Evolutionary conservation across 176 grass and related monocot genomes (phyloP), one percentile per base, ranked within the genome.

Genomic region (Carex cristatella): DNA sequence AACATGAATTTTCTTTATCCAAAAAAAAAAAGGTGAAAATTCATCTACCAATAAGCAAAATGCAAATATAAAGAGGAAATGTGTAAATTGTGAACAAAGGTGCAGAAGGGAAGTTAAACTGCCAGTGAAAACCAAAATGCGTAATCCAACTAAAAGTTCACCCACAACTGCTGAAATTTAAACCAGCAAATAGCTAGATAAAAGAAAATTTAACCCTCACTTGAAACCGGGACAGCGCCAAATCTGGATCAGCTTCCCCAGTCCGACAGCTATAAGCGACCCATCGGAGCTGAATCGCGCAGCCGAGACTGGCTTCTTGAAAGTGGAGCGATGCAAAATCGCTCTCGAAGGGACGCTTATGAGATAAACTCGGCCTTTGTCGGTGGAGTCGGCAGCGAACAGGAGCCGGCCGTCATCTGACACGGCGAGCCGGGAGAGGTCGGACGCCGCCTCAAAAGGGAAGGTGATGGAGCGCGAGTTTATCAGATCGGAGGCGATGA

Each of bases 181-280:
- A 5, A 37, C 13, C 32, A 33, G 10, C 30, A 12, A 66, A 66
- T 8, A 64, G 15, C 2, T 56, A 79, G 6, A 56, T 79, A 32
- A 79, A 31, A 79, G 48, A n/a, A 65, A 30, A 48, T 49, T 48
- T 31, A 83, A 83, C 3, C 5, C 80, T 51, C 23, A 83, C 81
- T 53, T 68, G 19, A 99, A 99, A 31, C 83, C 84, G 23, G 96
- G 96, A 0, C 91, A 94, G 61, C 93, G 96, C 96, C 93, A 99
- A 76, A 99, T 94, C 88, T 99, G 93, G 1, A 99, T 84, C 49
- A 99, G 85, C 87, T 91, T 95, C 0, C 93, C 90, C 78, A 95
- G 87, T 30, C 91, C 96, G 16, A 99, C 88, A 40, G 93, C 93
- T 62, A 99, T 95, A 7, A 94, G 82, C 53, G 77, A 8, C 7